Conservation (phyloP, 177 flowering plant genomes). For the Vitis hybrid region DNA sequence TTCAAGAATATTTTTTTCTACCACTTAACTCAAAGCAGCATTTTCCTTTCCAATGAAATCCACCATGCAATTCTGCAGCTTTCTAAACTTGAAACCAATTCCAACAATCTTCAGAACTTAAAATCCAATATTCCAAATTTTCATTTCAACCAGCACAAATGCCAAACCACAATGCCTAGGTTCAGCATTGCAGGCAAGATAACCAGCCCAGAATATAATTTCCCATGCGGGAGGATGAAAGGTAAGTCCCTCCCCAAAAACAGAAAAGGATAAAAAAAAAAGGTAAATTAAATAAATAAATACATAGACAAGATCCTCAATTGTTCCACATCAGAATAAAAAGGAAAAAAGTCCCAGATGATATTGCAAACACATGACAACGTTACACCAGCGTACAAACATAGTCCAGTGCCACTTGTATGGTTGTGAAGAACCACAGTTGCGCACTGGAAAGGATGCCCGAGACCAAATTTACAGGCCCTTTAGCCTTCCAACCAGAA, state of each 20-base stretch:
- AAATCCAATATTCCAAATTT: too few relatives aligned
- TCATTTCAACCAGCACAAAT: too few relatives aligned
- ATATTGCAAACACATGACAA: constrained; percentile 10
- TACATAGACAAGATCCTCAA: constrained; percentile 5
- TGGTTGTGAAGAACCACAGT: constrained; percentile 1
- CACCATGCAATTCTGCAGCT: too few relatives aligned
- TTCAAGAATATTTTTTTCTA: too few relatives aligned
- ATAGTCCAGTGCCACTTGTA: background rate
- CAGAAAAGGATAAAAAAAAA: background rate
- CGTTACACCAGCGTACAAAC: constrained; percentile 11
- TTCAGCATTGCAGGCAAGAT: too few relatives aligned
- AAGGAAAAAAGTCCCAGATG: background rate
- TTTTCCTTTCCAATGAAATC: too few relatives aligned
- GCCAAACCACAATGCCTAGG: too few relatives aligned
- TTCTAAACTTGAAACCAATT: too few relatives aligned
- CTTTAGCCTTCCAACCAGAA: constrained; percentile 3
- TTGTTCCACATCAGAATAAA: constrained; percentile 5
- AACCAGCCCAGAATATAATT: too few relatives aligned
- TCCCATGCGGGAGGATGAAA: too few relatives aligned
- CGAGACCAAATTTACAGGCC: constrained; percentile 13
- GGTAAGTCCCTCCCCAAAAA: background rate
- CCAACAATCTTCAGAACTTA: too few relatives aligned
- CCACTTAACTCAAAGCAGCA: too few relatives aligned
- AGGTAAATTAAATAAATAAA: background rate
- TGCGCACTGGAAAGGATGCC: background rate